Base-by-base conservation (phyloP, 192 early-diverging fungal genomes). In the Phlyctochytrium arcticum region DNA sequence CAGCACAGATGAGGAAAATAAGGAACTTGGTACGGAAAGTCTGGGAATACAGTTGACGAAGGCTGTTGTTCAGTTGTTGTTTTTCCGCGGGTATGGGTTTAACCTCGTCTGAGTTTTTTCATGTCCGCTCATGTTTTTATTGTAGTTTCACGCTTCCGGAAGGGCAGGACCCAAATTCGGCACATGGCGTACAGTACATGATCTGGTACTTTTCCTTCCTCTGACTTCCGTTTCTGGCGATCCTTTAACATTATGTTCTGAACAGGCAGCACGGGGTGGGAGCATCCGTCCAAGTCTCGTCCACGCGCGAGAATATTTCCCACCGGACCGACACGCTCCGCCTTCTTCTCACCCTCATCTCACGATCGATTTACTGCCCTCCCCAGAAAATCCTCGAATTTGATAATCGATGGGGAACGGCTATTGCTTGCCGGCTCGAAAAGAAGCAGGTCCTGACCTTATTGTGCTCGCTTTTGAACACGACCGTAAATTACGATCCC, bases 391-490 rank as follows among this genome's bases (percentile, higher is more conserved):
- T 85, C 6, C 54, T 79, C 6, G 59, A 80, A 4, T 75, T 65
- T 31, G 78, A 81, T 24, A 86, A 87, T 64, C 63, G 70, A 30
- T 92, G 87, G 85, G 68, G 81, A 6, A 64, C 71, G 33, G 70
- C 71, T 54, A 68, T 92, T 9, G 75, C 75, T 0, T 69, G 76
- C 27, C 65, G 73, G 26, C 69, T 80, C 10, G 89, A 90, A 34
- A 85, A 84, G 65, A 91, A 90, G 61, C 76, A 82, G 29, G 81
- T 87, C 6, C 67, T 95, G 30, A 85, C 88, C 7, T 61, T 95
- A 53, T 80, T 94, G 5, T 95, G 92, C 76, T 93, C 91, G 67
- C 65, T 94, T 27, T 62, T 94, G 39, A 96, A 96, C 64, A 94
- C 92, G 0, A 84, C 85, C 2, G 70, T 88, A 5, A 86, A 86